Evolutionary conservation across 768 basidiomycete species (phyloP).

Genomic region (Kwoniella mangroviensis): DNA sequence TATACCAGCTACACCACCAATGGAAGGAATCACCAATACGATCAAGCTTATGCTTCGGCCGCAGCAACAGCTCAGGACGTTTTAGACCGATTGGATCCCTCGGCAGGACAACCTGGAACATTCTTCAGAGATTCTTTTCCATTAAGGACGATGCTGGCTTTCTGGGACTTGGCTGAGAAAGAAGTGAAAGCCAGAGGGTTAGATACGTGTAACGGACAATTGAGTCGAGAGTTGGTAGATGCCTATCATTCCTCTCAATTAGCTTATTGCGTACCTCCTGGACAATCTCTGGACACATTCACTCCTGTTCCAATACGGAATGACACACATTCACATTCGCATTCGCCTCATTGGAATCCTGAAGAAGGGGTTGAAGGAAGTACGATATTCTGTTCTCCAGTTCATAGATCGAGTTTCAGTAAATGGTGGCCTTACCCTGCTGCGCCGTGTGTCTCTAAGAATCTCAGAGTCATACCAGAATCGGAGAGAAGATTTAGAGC

Average conservation of each 20-base stretch:
- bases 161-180: conserved; percentile 41
- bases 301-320: conserved; percentile 9
- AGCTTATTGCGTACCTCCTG: conserved; percentile 30
- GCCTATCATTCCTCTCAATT: conserved; percentile 38
- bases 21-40: background rate
- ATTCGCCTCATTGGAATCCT: conserved; percentile 8
- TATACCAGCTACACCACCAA: conserved; percentile 19
- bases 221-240: conserved; percentile 36
- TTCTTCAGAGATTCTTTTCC: conserved; percentile 47
- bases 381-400: conserved; percentile 39
- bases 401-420: conserved; percentile 33
- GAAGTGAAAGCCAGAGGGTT: conserved; percentile 31
- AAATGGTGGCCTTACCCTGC: conserved; percentile 55
- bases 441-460: conserved; percentile 44
- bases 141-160: conserved; percentile 32
- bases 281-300: background rate
- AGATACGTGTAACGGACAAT: conserved; percentile 45
- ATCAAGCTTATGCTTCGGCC: conserved; percentile 6
- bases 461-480: conserved; percentile 30
- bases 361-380: conserved; percentile 13
- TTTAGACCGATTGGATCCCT: conserved; percentile 23
- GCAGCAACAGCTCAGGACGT: conserved; percentile 8
- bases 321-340: conserved; percentile 10
- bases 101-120: conserved; percentile 30
- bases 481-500: conserved; percentile 21